Evolutionary conservation across 202 grass and related monocot species (phyloP), one percentile per base, ranked within the genome.

Genomic region (Elaeis oleifera): DNA sequence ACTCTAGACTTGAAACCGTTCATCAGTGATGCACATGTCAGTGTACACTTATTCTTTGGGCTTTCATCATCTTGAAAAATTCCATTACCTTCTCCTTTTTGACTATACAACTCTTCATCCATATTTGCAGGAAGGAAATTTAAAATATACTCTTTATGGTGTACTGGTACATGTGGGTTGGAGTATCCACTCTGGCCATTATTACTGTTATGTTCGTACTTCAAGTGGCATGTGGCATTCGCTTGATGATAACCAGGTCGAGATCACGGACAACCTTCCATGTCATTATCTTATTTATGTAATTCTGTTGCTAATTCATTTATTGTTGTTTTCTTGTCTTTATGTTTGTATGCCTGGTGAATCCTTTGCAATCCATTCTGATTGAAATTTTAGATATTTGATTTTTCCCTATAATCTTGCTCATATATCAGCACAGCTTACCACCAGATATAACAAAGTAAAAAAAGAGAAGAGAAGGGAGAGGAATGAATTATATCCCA

Each of bases 211-310:
- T 59, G 85, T 94, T 67, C 82, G 85, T 27, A 99, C 94, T 29
- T 99, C 94, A 39, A 99, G 78, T 75, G 82, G 94, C 68, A 87
- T 87, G 85, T 99, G 94, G 94, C 94, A 99, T 74, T 89, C 81
- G 79, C 88, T 97, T 78, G 88, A 97, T 50, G 88, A 99, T 92
- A 99, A 99, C 54, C 72, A 94, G 94, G 94, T 90, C 74, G 71
- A 61, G 48, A 9, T 39, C 36, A 39, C 0, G 5, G 5, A 31
- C 64, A 20, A 22, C 21, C 71, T 66, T 60, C 50, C 19, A 53
- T 76, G 58, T 2, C 27, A 68, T 76, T 2, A 63, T 54, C 32
- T 64, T 66, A 6, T 49, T 60, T 48, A 31, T 6, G 5, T 31
- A 31, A 31, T 6, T 31, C 28, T 31, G 28, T 31, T 6, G 5